Percentiles rank a stretch among this genome's conserved stretches.
These are phyloP conservation scores for Heliophila coronopifolia DNA, from an alignment of 441 rosid species.

Conservation along the genomic window DNA sequence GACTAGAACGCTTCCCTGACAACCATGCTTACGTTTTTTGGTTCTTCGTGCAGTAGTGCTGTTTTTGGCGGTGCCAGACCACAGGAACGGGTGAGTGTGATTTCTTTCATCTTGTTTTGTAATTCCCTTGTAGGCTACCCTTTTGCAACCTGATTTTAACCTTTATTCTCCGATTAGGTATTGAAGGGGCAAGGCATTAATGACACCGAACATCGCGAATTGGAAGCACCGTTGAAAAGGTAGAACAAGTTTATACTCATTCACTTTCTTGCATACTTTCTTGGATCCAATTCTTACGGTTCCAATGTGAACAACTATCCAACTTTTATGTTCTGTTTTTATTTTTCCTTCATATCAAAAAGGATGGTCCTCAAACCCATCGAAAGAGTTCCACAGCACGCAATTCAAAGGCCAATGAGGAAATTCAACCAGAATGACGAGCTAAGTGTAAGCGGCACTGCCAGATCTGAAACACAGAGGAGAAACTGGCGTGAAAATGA, in stretches of 20 bases:
- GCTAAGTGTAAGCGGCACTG: constrained; percentile 26
- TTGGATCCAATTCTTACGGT: background rate
- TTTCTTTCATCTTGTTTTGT: constrained; percentile 21
- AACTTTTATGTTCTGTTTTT: background rate
- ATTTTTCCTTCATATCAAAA: constrained; percentile 12
- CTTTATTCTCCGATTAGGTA: constrained; percentile 38
- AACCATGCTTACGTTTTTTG: constrained; percentile 4
- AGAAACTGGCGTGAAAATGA: constrained; percentile 60
- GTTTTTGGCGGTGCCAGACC: constrained; percentile 86
- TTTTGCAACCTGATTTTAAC: constrained; percentile 18
- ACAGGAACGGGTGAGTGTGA: constrained; percentile 59
- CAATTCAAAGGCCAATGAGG: constrained; percentile 37
- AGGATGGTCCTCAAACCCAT: constrained; percentile 40
- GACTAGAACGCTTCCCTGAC: constrained; percentile 5
- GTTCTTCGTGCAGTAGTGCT: constrained; percentile 46
- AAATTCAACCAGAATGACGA: constrained; percentile 51
- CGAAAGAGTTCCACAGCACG: constrained; percentile 44
- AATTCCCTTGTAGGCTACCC: no score
- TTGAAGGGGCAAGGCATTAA: constrained; percentile 64
- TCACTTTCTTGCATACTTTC: background rate
- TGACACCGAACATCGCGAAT: constrained; percentile 35
- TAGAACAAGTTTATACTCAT: constrained; percentile 13
- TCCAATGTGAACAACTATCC: background rate
- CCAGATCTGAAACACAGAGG: constrained; percentile 47
- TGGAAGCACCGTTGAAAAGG: constrained; percentile 48